Conservation (phyloP, 2,329 filamentous ascomycete genomes). For the Phialophora expanda region DNA sequence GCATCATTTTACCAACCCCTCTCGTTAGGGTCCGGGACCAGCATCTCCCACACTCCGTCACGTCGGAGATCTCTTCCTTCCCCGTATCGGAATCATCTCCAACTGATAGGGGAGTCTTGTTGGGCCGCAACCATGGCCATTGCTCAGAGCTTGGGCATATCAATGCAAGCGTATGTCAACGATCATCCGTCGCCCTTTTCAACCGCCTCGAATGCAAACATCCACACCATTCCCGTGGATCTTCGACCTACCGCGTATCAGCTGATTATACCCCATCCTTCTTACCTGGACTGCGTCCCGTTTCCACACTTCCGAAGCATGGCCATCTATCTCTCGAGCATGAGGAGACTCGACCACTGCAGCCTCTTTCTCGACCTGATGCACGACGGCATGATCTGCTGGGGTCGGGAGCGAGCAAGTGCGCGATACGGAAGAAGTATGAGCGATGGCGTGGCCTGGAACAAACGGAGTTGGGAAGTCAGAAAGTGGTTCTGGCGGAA, state of each 20-base stretch:
- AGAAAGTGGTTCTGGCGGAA: constrained; percentile 54
- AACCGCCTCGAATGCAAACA: constrained; percentile 19
- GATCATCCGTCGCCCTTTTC: constrained; percentile 35
- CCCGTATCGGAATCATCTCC: constrained; percentile 32
- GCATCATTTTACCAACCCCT: neutral
- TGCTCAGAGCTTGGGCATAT: constrained; percentile 29
- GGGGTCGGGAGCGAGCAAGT: constrained; percentile 43
- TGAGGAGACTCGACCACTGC: constrained; percentile 44
- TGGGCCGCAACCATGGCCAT: constrained; percentile 33
- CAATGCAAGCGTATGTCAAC: constrained; percentile 30
- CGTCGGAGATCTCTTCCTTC: constrained; percentile 22
- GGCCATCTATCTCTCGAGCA: constrained; percentile 31
- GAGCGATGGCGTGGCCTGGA: constrained; percentile 50
- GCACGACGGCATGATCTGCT: constrained; percentile 47
- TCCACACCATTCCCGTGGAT: constrained; percentile 26
- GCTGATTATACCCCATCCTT: constrained; percentile 31
- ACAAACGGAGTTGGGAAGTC: constrained; percentile 54
- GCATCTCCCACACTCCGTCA: constrained; percentile 8
- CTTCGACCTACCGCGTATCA: constrained; percentile 29
- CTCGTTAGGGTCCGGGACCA: neutral
- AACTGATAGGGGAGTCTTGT: constrained; percentile 33
- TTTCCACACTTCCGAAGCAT: constrained; percentile 34
- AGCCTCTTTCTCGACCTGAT: constrained; percentile 47
- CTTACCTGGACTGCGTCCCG: constrained; percentile 34
- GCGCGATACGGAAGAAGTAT: constrained; percentile 41